Evolutionary conservation across 805 yeast genomes (phyloP).

Genomic region (Spathaspora gorwiae): DNA sequence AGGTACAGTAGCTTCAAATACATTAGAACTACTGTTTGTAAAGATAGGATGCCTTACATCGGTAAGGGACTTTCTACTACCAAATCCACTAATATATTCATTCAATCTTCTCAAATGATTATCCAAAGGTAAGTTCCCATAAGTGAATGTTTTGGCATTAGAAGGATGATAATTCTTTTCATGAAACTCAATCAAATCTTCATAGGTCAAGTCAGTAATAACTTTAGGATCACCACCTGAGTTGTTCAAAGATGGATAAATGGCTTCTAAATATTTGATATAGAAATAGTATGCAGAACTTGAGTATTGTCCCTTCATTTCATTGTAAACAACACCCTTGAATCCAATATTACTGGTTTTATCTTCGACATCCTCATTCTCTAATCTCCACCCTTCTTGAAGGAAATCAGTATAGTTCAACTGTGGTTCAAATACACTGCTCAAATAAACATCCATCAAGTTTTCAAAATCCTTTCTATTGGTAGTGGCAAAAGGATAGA

Average conservation of each 20-base stretch:
- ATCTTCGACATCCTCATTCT: slow-evolving; percentile 60
- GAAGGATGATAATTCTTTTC: slow-evolving; percentile 79
- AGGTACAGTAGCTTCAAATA: slow-evolving; percentile 29
- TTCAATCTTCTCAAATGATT: slow-evolving; percentile 57
- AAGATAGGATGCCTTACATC: slow-evolving; percentile 46
- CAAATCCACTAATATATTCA: slow-evolving; percentile 48
- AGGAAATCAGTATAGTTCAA: slow-evolving; percentile 74
- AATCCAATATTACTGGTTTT: slow-evolving; percentile 57
- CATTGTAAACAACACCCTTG: slow-evolving; percentile 96
- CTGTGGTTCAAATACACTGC: slow-evolving; percentile 80
- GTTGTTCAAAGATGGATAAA: slow-evolving; percentile 81
- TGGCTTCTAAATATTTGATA: slow-evolving; percentile 74
- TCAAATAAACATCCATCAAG: slow-evolving; percentile 81
- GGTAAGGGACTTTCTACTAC: slow-evolving; percentile 35
- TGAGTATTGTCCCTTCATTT: slow-evolving; percentile 96
- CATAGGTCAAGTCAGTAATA: slow-evolving; percentile 71
- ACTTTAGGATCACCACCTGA: slow-evolving; percentile 91
- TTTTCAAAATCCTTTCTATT: slow-evolving; percentile 76
- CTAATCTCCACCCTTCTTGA: slow-evolving; percentile 98
- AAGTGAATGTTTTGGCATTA: slow-evolving; percentile 80
- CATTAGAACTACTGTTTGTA: slow-evolving; percentile 9
- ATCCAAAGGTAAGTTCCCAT: slow-evolving; percentile 69
- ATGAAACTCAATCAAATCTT: slow-evolving; percentile 78
- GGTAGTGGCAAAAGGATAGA: slow-evolving; percentile 94
- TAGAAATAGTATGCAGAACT: slow-evolving; percentile 83